Conservation (phyloP, 2,329 filamentous ascomycete species). For the Onygena corvina region DNA sequence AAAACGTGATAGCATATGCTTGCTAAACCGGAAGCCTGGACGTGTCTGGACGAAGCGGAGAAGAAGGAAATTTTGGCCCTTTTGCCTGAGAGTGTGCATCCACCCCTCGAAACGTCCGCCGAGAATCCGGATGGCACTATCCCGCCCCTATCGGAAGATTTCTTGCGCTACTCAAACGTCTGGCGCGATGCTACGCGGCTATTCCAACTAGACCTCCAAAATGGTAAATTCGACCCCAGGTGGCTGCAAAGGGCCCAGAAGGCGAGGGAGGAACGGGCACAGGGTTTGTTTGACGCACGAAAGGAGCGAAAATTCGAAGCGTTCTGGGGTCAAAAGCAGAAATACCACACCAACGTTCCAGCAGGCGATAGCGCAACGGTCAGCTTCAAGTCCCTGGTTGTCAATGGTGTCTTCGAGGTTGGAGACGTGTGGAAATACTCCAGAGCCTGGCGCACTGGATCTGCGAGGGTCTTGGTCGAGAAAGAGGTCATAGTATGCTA, state of each 20-base stretch:
- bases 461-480: slow-evolving; percentile 26
- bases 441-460: slow-evolving; percentile 16
- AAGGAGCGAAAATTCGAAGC: slow-evolving; percentile 44
- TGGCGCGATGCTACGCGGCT: slow-evolving; percentile 43
- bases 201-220: slow-evolving; percentile 45
- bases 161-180: slow-evolving; percentile 35
- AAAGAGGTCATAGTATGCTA: slow-evolving; percentile 33
- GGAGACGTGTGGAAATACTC: slow-evolving; percentile 35
- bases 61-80: slow-evolving; percentile 31
- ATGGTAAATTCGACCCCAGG: slow-evolving; percentile 45
- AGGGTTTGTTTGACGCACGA: slow-evolving; percentile 46
- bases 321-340: slow-evolving; percentile 48
- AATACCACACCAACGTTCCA: slow-evolving; percentile 21
- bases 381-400: slow-evolving; percentile 28
- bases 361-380: slow-evolving; percentile 35
- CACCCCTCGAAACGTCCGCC: slow-evolving; percentile 20
- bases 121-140: slow-evolving; percentile 26
- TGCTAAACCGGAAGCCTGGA: slow-evolving; percentile 31
- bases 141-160: slow-evolving; percentile 29
- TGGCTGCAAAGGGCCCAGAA: slow-evolving; percentile 46
- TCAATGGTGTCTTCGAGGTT: slow-evolving; percentile 25
- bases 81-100: slow-evolving; percentile 34
- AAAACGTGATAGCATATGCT: slow-evolving; percentile 30
- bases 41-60: slow-evolving; percentile 31
- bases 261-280: slow-evolving; percentile 41